A percentile compares a stretch with the other conserved stretches of the same genome.
Conservation (phyloP, 768 basidiomycete species). For the Royoungia palumana region DNA sequence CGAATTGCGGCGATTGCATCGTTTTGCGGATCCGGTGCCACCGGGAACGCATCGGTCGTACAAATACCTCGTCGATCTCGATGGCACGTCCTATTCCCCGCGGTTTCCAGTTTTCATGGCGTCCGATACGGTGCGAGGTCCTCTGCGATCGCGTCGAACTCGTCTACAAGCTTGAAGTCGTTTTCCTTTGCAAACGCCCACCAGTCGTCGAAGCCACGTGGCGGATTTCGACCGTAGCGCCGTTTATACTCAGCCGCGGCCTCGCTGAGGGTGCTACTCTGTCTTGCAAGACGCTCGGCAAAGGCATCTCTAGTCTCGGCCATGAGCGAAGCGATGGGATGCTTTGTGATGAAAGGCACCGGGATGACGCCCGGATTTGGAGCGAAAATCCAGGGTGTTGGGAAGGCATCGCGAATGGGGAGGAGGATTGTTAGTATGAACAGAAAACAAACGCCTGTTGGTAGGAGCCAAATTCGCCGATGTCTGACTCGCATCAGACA, state of each 20-base stretch:
- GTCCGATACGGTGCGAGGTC: conserved; percentile 89
- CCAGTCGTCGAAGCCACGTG: conserved; percentile 90
- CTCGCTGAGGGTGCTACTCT: conserved; percentile 74
- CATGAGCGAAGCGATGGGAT: conserved; percentile 87
- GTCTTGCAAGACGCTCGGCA: conserved; percentile 58
- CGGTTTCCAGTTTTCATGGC: conserved; percentile 82
- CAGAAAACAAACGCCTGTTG: conserved; percentile 39
- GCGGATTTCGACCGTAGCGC: conserved; percentile 77
- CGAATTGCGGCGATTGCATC: conserved; percentile 59
- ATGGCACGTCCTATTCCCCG: conserved; percentile 94
- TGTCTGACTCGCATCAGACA: no score
- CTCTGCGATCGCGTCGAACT: conserved; percentile 73
- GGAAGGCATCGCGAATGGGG: conserved; percentile 26
- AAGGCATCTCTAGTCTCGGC: conserved; percentile 74
- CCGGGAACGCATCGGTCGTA: conserved; percentile 88
- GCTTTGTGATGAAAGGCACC: conserved; percentile 28
- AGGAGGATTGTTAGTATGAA: conserved; percentile 52
- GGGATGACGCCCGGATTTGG: not conserved
- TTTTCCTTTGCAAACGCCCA: conserved; percentile 74
- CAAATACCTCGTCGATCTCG: conserved; percentile 89
- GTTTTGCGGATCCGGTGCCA: conserved; percentile 72
- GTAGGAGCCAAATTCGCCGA: no score
- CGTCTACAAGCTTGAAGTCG: conserved; percentile 78
- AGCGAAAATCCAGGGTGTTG: conserved; percentile 15
- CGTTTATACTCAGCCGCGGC: conserved; percentile 81